A percentile compares a stretch with the other conserved stretches of the same genome.
Conservation (phyloP, 2,329 filamentous ascomycete species). For the Trichophyton verrucosum region DNA sequence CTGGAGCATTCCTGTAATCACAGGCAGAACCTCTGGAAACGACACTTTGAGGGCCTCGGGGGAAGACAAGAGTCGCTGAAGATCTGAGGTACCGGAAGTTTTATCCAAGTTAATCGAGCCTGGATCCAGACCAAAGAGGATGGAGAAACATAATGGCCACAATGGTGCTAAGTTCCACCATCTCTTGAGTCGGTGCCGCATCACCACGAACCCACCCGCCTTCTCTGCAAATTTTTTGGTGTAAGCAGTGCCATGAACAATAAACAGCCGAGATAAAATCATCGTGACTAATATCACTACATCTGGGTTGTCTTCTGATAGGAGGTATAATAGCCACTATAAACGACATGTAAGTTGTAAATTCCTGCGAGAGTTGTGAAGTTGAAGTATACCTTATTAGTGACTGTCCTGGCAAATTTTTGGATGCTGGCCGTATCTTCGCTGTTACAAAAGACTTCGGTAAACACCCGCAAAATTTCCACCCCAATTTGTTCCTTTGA, state of each 20-base stretch:
- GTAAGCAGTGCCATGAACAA: slow-evolving; percentile 70
- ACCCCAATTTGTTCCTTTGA: slow-evolving; percentile 60
- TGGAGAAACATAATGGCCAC: slow-evolving; percentile 79
- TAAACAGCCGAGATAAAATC: slow-evolving; percentile 70
- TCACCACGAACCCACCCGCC: slow-evolving; percentile 74
- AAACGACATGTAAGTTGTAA: not conserved
- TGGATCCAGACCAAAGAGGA: slow-evolving; percentile 76
- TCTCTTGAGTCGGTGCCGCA: slow-evolving; percentile 66
- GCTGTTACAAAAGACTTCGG: slow-evolving; percentile 62
- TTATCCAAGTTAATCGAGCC: slow-evolving; percentile 59
- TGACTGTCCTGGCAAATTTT: slow-evolving; percentile 87
- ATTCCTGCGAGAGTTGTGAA: slow-evolving; percentile 21
- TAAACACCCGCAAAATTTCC: slow-evolving; percentile 64
- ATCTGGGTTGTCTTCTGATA: slow-evolving; percentile 74
- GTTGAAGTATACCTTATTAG: slow-evolving; percentile 63
- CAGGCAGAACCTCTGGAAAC: slow-evolving; percentile 64
- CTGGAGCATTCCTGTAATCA: slow-evolving; percentile 78
- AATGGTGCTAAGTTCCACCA: slow-evolving; percentile 81
- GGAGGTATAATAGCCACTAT: slow-evolving; percentile 80
- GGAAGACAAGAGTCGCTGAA: slow-evolving; percentile 57
- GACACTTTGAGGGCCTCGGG: slow-evolving; percentile 51
- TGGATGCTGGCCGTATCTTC: slow-evolving; percentile 56
- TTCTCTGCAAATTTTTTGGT: slow-evolving; percentile 76
- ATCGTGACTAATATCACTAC: slow-evolving; percentile 69
- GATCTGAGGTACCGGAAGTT: slow-evolving; percentile 59